Conservation (phyloP, 148 eudicot species). For the Diospyros lotus region DNA sequence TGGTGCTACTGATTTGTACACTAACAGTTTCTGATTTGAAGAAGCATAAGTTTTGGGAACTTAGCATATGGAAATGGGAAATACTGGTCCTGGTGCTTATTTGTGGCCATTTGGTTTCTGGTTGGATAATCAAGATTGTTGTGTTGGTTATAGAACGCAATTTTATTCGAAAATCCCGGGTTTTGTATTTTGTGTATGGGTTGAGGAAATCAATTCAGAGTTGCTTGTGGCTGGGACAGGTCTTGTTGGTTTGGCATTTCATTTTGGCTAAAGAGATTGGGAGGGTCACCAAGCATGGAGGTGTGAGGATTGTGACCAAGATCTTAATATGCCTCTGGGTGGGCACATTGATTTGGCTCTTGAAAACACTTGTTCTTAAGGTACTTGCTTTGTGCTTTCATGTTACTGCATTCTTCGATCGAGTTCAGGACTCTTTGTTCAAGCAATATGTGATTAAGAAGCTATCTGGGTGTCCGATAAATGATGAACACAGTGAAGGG, state of each 20-base stretch:
- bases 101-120: conserved; percentile 64
- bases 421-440: conserved; percentile 75
- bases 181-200: conserved; percentile 74
- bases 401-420: conserved; percentile 61
- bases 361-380: conserved; percentile 65
- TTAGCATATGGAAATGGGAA: conserved; percentile 76
- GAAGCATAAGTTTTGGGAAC: conserved; percentile 30
- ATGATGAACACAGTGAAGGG: no score
- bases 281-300: conserved; percentile 32
- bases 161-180: conserved; percentile 50
- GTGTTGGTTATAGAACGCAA: conserved; percentile 70
- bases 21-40: conserved; percentile 33
- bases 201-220: conserved; percentile 54
- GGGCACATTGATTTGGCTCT: conserved; percentile 57
- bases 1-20: conserved; percentile 50
- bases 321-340: conserved; percentile 53
- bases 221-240: conserved; percentile 59
- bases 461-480: conserved; percentile 26
- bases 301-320: conserved; percentile 49
- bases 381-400: conserved; percentile 57
- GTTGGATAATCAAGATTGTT: conserved; percentile 48
- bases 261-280: conserved; percentile 52
- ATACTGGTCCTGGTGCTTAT: conserved; percentile 54
- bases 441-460: conserved; percentile 78
- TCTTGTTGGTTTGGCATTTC: conserved; percentile 57